Base-by-base conservation (phyloP, 257 asterid genomes). In the Handroanthus guayacan region DNA sequence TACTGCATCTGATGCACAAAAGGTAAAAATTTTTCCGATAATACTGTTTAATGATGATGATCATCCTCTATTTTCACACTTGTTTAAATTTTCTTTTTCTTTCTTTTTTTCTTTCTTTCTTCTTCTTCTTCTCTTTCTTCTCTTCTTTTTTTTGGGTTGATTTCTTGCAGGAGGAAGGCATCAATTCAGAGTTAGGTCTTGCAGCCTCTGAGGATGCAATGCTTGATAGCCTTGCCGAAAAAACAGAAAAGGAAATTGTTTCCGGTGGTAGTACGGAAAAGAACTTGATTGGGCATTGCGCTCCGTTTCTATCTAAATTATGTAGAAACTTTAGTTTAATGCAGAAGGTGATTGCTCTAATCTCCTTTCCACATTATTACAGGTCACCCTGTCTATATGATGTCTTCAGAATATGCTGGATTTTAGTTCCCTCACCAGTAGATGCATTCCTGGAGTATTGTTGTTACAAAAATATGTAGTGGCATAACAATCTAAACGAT, bases 151-250 rank as follows among this genome's bases (percentile, higher is more conserved):
- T 54, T 34, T 7, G 31, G 1, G 31, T 64, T 69, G 14, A 8
- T 72, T 38, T 72, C 52, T 74, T 77, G 69, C 88, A 95, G 99
- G 93, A 86, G 70, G 81, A 79, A 34, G 83, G 87, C 76, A 93
- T 95, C 83, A 92, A 83, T 74, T 91, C 94, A 18, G 99, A 92
- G 87, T 82, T 95, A 78, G 99, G 99, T 18, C 81, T 95, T 72
- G 95, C 97, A 75, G 96, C 91, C 48, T 92, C 99, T 74, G 97
- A 93, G 64, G 99, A 95, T 87, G 97, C 97, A 71, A 54, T 89
- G 71, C 95, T 95, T 67, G 99, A 95, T 85, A 74, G 77, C 58
- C 88, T 95, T 13, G 86, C 93, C 5, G 97, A 92, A 86, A 86
- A 86, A 69, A 91, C 98, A 38, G 98, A 95, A 83, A 92, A 93